These are phyloP conservation scores for Monosporascus sp. DNA, from an alignment of 2,329 filamentous ascomycete species.

Conservation along the genomic window DNA sequence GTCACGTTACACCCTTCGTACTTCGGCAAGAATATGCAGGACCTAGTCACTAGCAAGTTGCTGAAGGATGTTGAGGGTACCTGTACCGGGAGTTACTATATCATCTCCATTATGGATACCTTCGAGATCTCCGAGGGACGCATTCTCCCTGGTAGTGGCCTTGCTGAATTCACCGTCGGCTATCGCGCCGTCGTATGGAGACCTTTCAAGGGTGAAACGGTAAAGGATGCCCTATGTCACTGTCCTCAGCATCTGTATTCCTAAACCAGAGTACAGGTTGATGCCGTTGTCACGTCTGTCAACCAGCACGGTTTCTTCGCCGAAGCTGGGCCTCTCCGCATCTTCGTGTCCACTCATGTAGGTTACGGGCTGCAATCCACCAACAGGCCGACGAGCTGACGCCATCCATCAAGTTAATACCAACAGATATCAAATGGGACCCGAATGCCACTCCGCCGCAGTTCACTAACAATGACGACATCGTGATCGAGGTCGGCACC, in stretches of 20 bases:
- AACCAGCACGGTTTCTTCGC: conserved; percentile 90
- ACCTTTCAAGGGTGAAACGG: conserved; percentile 96
- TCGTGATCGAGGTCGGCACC: conserved; percentile 87
- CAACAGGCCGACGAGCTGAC: conserved; percentile 15
- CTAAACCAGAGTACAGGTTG: conserved; percentile 57
- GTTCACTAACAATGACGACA: conserved; percentile 92
- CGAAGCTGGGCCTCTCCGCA: conserved; percentile 69
- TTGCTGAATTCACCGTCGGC: conserved; percentile 90
- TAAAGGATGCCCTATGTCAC: conserved; percentile 41
- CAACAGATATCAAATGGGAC: conserved; percentile 87
- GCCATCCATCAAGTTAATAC: conserved; percentile 65
- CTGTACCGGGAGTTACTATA: conserved; percentile 93
- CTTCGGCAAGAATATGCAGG: conserved; percentile 89
- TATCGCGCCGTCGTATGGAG: conserved; percentile 97
- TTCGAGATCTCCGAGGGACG: conserved; percentile 91
- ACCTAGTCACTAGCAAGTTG: conserved; percentile 83
- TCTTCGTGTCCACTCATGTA: conserved; percentile 82
- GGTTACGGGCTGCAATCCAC: conserved; percentile 11
- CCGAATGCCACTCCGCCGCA: conserved; percentile 94
- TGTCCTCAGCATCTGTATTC: conserved; percentile 10
- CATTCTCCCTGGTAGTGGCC: conserved; percentile 83
- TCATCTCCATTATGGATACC: conserved; percentile 96
- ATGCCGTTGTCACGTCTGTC: conserved; percentile 87
- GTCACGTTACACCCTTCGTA: conserved; percentile 96
- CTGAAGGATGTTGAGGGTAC: conserved; percentile 92